Conservation (phyloP, 163 green algal genomes). For the Prototheca wickerhamii region DNA sequence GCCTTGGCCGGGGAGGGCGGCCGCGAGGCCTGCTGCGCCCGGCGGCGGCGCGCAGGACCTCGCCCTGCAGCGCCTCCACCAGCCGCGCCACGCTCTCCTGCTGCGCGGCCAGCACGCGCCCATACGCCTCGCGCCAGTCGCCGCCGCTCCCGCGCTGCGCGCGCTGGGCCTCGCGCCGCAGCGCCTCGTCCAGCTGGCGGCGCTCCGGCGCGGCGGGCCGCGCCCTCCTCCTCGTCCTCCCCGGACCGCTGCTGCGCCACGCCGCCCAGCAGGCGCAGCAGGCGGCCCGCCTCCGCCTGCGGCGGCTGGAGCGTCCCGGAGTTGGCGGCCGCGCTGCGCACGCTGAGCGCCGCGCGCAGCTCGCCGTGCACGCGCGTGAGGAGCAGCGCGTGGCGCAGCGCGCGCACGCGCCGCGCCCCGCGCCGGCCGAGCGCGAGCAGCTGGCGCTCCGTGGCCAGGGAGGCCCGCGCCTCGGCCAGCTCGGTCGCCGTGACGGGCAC, state of each 20-base stretch:
- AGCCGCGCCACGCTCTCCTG: background rate
- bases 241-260: background rate
- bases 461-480: background rate
- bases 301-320: background rate
- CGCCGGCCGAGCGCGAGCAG: background rate
- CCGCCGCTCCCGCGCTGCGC: background rate
- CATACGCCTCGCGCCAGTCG: background rate
- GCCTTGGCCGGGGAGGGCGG: background rate
- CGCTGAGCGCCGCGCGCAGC: background rate
- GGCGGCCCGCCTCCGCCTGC: background rate
- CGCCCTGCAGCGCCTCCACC: background rate
- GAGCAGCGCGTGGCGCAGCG: background rate
- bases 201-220: background rate
- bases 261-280: background rate
- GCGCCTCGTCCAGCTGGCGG: background rate
- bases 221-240: no score
- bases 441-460: background rate
- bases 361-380: background rate
- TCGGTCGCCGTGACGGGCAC: constrained; percentile 18
- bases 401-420: no score
- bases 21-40: background rate
- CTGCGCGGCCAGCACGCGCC: background rate
- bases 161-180: background rate
- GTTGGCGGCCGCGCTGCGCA: background rate
- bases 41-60: background rate